Evolutionary conservation across 306 rosid species (phyloP), one percentile per base, ranked within the genome.

Genomic region (Fragaria ananassa): DNA sequence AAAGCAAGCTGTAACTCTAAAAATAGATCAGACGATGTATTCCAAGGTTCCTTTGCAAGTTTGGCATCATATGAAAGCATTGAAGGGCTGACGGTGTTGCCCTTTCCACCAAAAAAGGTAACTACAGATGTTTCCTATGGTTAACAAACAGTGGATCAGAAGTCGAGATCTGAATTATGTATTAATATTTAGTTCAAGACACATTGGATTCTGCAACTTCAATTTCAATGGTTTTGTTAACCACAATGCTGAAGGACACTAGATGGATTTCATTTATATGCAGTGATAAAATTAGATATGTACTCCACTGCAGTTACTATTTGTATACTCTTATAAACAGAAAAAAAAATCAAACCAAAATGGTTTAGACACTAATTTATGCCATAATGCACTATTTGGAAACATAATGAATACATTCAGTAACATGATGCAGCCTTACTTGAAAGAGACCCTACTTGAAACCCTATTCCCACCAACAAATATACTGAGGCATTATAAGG

Each of bases 81-180:
- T 63, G 97, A 88, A 46, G 98, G 76, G 50, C 80, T 77, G 39
- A 90, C 71, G 9, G 86, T 87, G 79, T 93, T 77, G 5, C 98
- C 95, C 46, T 84, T 77, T 8, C 96, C 97, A 10, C 98, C 96
- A 68, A 90, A 95, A 73, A 86, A 87, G 81, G 86, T 85, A 4
- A 86, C 88, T 53, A 96, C 97, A 23, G 96, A 90, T 78, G 85
- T 75, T 80, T 89, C 96, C 98, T 92, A 89, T 46, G 83, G 83
- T 18, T 69, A 70, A 79, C 21, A 4, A 1, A 53, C 56, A 61
- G 67, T 44, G 19, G 68, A 34, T 39, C 29, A 57, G 54, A 57
- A 39, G 29, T 8, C 5, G 25, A 15, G 54, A 41, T 74, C 66
- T 56, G 21, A 54, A 54, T 39, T 13, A 13, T 1, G 49, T 6